Evolutionary conservation across 768 basidiomycete species (phyloP).

Genomic region (Amanita brunnescens): DNA sequence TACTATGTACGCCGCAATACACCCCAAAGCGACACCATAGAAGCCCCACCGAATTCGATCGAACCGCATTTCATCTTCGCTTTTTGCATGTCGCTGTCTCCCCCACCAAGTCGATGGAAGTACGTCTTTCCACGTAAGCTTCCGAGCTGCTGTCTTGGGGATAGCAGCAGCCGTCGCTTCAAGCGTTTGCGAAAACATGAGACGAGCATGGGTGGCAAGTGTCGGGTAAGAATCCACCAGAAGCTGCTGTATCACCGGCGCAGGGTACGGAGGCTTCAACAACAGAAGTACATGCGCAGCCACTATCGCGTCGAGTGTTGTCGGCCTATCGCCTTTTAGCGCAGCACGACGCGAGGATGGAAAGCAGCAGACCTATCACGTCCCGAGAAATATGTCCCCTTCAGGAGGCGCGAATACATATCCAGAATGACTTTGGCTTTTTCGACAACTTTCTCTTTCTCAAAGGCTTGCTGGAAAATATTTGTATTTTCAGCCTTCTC

Average conservation of each 20-base stretch:
- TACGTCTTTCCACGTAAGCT: constrained; percentile 22
- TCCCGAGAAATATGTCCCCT: constrained; percentile 39
- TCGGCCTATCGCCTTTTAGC: constrained; percentile 33
- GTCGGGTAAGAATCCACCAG: constrained; percentile 47
- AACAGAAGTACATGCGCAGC: constrained; percentile 65
- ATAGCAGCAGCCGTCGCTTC: background rate
- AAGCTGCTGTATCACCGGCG: constrained; percentile 46
- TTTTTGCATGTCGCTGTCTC: constrained; percentile 13
- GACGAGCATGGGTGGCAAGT: constrained; percentile 50
- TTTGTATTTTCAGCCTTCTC: constrained; percentile 22
- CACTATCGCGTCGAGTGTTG: constrained; percentile 54
- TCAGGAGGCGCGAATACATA: constrained; percentile 49
- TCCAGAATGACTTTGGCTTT: constrained; percentile 50
- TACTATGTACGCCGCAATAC: constrained; percentile 30
- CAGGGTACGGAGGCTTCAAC: constrained; percentile 48
- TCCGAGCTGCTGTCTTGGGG: background rate
- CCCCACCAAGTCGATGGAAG: constrained; percentile 24
- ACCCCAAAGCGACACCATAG: constrained; percentile 35
- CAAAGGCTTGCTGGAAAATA: constrained; percentile 47
- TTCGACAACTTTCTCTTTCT: constrained; percentile 57
- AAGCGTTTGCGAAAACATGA: constrained; percentile 24
- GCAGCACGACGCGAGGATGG: background rate
- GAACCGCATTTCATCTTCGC: constrained; percentile 38
- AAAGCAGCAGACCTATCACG: constrained; percentile 33
- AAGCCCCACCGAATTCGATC: constrained; percentile 47